These are phyloP conservation scores for Colletotrichum graminicola DNA, from an alignment of 2,329 filamentous ascomycete species.

Conservation along the genomic window DNA sequence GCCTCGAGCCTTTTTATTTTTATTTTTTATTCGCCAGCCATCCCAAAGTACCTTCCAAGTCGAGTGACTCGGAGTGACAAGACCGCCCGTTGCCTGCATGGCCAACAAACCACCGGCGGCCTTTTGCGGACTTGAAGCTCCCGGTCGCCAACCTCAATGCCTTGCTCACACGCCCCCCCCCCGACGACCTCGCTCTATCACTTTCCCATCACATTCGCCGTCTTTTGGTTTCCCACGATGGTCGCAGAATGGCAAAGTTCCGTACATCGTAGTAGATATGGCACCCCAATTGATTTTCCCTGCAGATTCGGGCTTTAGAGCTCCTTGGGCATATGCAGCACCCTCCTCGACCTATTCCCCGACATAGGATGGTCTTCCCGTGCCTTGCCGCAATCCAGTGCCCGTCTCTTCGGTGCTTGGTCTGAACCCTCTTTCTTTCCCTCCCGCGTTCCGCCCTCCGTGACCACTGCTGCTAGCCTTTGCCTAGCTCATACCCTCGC, in stretches of 20 bases:
- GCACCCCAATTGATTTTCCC: neutral
- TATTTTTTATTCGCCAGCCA: too few relatives aligned
- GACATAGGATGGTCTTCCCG: conserved; percentile 20
- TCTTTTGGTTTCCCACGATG: conserved; percentile 20
- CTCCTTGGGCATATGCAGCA: neutral
- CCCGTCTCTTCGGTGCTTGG: conserved; percentile 14
- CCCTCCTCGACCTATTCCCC: neutral
- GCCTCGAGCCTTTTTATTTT: neutral
- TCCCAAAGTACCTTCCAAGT: conserved; percentile 27
- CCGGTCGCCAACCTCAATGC: neutral
- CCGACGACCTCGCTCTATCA: conserved; percentile 2
- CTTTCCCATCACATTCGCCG: conserved; percentile 28
- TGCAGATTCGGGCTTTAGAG: neutral
- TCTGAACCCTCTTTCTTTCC: neutral
- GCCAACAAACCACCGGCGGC: conserved; percentile 5
- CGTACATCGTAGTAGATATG: conserved; percentile 18
- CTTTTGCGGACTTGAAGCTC: neutral
- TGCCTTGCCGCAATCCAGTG: conserved; percentile 13
- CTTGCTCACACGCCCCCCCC: conserved; percentile 27
- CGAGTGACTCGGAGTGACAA: conserved; percentile 32
- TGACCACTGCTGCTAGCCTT: conserved; percentile 4
- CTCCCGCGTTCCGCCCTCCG: conserved; percentile 13
- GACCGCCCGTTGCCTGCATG: conserved; percentile 6
- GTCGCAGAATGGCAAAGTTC: conserved; percentile 5
- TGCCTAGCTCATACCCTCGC: conserved; percentile 10